Base-by-base conservation (phyloP, 192 early-diverging fungal species). In the Podila minutissima region DNA sequence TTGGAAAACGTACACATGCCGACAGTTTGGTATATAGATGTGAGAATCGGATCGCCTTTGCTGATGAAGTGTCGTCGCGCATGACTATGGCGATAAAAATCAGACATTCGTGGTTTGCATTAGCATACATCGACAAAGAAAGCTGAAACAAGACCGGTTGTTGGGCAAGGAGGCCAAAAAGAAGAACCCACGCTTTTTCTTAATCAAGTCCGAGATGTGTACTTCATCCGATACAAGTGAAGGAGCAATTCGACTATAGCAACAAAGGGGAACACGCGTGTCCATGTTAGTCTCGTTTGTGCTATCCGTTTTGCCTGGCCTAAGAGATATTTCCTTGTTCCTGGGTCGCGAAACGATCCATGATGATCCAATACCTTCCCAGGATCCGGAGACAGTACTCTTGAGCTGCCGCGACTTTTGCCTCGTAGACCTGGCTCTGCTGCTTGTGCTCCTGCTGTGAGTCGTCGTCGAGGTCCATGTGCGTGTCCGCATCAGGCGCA, bases 11-110 rank as follows among this genome's bases (percentile, higher is more conserved):
- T 85, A 86, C 87, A 66, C 85, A 78, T 32, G 75, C 70, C 24
- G 71, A 71, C 29, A 94, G 75, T 62, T 90, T 90, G 60, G 84
- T 84, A 63, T 85, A 86, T 7, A 93, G 74, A 63, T 85, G 87
- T 32, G 89, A 85, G 74, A 93, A 94, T 46, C 85, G 79, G 41
- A 91, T 75, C 10, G 90, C 89, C 33, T 86, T 85, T 22, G 83
- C 62, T 9, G 86, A 72, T 3, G 87, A 83, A n/a, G 66, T 74
- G 29, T 89, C 83, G 20, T 86, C 83, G 10, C 86, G 82, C 41
- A 87, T 70, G 15, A 94, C 91, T 94, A 72, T 1, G 5, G 33
- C 38, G 67, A n/a, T 70, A 64, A 67, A 67, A 10, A 37, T 37
- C 9, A 9, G 0, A 10, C 7, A 11, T 10, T 10, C 35, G 35